Evolutionary conservation across 257 asterid species (phyloP), one percentile per base, ranked within the genome.

Genomic region (Solanum chmielewskii): DNA sequence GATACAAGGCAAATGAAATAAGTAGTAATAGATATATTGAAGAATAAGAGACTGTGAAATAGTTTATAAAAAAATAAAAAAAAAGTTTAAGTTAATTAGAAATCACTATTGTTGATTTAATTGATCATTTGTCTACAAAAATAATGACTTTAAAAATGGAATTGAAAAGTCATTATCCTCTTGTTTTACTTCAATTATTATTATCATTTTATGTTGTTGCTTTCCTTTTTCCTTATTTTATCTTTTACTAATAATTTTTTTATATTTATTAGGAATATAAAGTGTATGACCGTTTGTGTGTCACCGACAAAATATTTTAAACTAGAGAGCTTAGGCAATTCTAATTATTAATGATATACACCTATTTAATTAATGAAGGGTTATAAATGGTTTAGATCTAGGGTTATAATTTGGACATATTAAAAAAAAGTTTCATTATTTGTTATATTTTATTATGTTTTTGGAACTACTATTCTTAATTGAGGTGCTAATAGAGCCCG

Each of bases 271-370:
- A 56, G 1, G 41, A 29, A 47, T 37, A 37, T 10, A 80, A 80
- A 80, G 27, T 9, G 44, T 62, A 23, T n/a, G 88, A 85, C 88
- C 23, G 45, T 90, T 74, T 86, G 45, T 89, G 66, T 86, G 35
- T 88, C 92, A 92, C 92, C 93, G 92, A 92, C 93, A 47, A 70
- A 73, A 60, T 62, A 78, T 45, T 10, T 27, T 29, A 80, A 39
- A 80, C 20, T 52, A 59, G 74, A 66, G 37, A 86, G 52, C 76
- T 66, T 47, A 44, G 85, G 31, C 23, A 73, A 87, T 5, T 85
- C 8, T 52, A 52, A 52, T 71, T 73, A 35, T 73, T 74, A 20
- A 74, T 49, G 1, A 13, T 60, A 29, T 64, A 10, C 25, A 70
- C 25, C 42, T 85, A 42, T 42, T 56, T 3, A 31, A 29, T 4